phyloP scores from a whole-genome alignment of 257 asterid species.

The Fraxinus pennsylvanica region DNA sequence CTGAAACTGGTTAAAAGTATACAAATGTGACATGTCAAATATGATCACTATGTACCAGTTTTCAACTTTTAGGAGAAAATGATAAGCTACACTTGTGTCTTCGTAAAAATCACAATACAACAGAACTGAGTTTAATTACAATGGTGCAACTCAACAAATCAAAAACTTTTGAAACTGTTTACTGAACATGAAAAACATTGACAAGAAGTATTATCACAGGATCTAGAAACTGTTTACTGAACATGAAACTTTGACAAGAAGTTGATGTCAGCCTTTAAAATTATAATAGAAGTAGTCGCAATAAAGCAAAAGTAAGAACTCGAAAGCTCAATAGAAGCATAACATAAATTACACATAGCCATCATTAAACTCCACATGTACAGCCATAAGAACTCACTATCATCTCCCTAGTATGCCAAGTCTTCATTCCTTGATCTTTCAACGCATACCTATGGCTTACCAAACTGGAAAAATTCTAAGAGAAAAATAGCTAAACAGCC shows the following conservation, averaged over 20 bases:
- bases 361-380: background rate
- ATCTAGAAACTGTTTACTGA: no score
- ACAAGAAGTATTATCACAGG: background rate
- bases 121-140: background rate
- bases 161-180: background rate
- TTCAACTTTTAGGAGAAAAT: constrained; percentile 12
- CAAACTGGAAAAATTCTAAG: background rate
- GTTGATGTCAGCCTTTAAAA: no score
- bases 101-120: background rate
- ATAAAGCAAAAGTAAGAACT: background rate
- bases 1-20: constrained; percentile 6
- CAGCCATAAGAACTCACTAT: background rate
- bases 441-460: background rate
- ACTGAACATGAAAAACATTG: no score
- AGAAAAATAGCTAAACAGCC: background rate
- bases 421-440: constrained; percentile 13
- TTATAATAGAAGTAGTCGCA: background rate
- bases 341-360: constrained; percentile 13
- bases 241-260: no score
- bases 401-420: background rate
- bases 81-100: background rate
- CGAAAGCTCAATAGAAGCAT: no score
- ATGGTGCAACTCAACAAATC: background rate
- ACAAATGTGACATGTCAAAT: background rate
- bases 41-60: background rate